Evolutionary conservation across 257 asterid genomes (phyloP).

Genomic region (Primulina tabacum): DNA sequence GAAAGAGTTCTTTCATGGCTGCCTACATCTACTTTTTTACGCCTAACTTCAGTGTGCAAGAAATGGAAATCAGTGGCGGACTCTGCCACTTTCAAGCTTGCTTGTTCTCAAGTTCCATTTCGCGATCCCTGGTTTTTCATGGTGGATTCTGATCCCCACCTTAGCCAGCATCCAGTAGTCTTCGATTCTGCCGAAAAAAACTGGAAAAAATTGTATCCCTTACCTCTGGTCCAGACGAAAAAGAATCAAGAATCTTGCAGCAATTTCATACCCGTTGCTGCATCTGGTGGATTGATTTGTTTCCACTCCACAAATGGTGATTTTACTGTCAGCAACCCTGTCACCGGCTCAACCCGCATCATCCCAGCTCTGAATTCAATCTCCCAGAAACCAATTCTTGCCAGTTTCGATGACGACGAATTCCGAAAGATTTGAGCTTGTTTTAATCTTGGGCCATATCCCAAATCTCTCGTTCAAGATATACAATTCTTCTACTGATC

Average conservation of each 20-base stretch:
- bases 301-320: conserved; percentile 34
- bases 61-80: conserved; percentile 64
- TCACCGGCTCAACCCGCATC: conserved; percentile 36
- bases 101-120: conserved; percentile 56
- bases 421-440: conserved; percentile 39
- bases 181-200: conserved; percentile 57
- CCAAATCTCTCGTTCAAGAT: conserved; percentile 44
- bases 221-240: conserved; percentile 20
- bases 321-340: conserved; percentile 56
- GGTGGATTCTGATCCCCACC: conserved; percentile 48
- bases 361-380: conserved; percentile 25
- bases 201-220: conserved; percentile 50
- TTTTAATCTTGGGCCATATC: conserved; percentile 45
- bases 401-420: conserved; percentile 57
- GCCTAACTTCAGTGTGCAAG: conserved; percentile 66
- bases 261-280: conserved; percentile 59
- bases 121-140: conserved; percentile 77
- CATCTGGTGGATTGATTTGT: conserved; percentile 74
- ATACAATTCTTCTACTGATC: conserved; percentile 37
- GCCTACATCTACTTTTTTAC: conserved; percentile 62
- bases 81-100: conserved; percentile 57
- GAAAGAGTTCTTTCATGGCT: conserved; percentile 80
- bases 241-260: conserved; percentile 18
- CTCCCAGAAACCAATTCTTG: conserved; percentile 35
- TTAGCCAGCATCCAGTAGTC: conserved; percentile 27